Base-by-base conservation (phyloP, 2,329 filamentous ascomycete genomes). In the Aspergillus pseudoviridinutans region DNA sequence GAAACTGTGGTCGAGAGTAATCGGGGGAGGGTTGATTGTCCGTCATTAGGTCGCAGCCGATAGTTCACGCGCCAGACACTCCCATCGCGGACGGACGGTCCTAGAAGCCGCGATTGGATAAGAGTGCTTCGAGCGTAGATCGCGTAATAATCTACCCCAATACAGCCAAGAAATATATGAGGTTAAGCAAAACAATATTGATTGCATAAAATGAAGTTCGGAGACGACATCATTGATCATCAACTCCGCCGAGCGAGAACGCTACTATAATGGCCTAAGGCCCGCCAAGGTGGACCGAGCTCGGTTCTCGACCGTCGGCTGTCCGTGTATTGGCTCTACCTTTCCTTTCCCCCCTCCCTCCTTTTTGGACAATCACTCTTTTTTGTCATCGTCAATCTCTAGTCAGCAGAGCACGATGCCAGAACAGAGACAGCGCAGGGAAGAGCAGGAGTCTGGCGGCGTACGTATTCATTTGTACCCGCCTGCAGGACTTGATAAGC, bases 1-100 rank as follows among this genome's bases (percentile, higher is more conserved):
- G 85, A 64, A 86, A 87, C 59, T 82, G 82, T 50, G 67, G 63
- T 58, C 68, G 71, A 59, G 68, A 65, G 61, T 62, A 64, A 58
- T 72, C 69, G 63, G 66, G 63, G 55, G 67, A 68, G 52, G 70
- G 65, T 44, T 63, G 64, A 60, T 71, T 73, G 58, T 76, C 72
- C 64, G 68, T 68, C 69, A 76, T 77, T 55, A 57, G 62, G 61
- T 63, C 65, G 59, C 56, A 58, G 62, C 60, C 62, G 58, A 58
- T 55, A 58, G 60, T 47, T 65, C 57, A 59, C 55, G 55, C 54
- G 62, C 57, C 59, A 32, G 61, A 57, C 58, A 67, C 68, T 60
- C 63, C 67, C 68, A 73, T 71, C 38, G 66, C 64, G 66, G 61
- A 47, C 4, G 24, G 6, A n/a, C 1, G 10, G 4, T n/a, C 44